A percentile compares a stretch with the other conserved stretches of the same genome.
Evolutionary conservation across 768 basidiomycete species (phyloP).

Genomic region (Termitomyces sp.): DNA sequence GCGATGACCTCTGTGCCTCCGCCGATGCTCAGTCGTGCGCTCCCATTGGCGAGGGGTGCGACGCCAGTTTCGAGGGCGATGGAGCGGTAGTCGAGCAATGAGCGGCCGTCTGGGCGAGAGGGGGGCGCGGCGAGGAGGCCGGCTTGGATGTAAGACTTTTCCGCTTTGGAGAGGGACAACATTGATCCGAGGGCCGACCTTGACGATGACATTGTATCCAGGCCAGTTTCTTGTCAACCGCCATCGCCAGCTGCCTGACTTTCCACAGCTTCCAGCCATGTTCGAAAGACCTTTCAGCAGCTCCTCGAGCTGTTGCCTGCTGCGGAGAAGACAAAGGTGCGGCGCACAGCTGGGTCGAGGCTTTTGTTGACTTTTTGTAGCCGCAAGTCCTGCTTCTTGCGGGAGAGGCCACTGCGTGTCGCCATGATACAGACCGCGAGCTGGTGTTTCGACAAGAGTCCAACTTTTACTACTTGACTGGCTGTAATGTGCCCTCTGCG

Average conservation of each 20-base stretch:
- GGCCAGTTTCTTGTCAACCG: background rate
- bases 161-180: constrained; percentile 65
- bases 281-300: constrained; percentile 44
- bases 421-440: constrained; percentile 86
- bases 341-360: background rate
- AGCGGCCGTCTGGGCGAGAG: constrained; percentile 73
- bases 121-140: constrained; percentile 56
- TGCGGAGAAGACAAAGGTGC: constrained; percentile 48
- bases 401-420: constrained; percentile 55
- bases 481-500: constrained; percentile 69
- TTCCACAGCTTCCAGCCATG: constrained; percentile 22
- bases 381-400: constrained; percentile 66
- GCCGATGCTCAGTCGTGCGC: constrained; percentile 69
- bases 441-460: constrained; percentile 65
- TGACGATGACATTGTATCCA: constrained; percentile 8
- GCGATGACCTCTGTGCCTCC: constrained; percentile 77
- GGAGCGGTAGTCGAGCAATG: constrained; percentile 57
- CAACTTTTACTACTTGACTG: constrained; percentile 87
- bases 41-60: constrained; percentile 80
- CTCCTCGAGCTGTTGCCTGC: constrained; percentile 45
- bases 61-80: constrained; percentile 74
- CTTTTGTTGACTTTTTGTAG: constrained; percentile 24
- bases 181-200: constrained; percentile 14
- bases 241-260: background rate
- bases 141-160: constrained; percentile 68